Conservation (phyloP, 768 basidiomycete species). For the Mycena kentingensis region DNA sequence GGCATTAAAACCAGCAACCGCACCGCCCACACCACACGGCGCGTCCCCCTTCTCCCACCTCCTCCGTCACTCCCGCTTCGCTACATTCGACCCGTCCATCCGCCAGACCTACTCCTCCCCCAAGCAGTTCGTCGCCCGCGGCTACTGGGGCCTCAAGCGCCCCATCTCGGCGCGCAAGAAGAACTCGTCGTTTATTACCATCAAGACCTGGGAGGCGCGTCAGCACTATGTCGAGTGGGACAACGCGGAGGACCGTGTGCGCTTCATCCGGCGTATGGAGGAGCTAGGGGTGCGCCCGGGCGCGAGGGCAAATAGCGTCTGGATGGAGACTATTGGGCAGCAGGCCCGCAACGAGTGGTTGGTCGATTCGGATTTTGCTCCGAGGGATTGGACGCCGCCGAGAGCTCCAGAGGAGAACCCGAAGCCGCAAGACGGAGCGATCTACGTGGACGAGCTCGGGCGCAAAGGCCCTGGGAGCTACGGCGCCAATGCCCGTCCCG, state of each 20-base stretch:
- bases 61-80: conserved; percentile 80
- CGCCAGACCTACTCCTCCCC: conserved; percentile 76
- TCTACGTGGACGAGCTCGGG: conserved; percentile 25
- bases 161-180: conserved; percentile 69
- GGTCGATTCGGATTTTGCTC: conserved; percentile 50
- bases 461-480: conserved; percentile 31
- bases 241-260: conserved; percentile 62
- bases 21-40: conserved; percentile 29
- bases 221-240: conserved; percentile 81
- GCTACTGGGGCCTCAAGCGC: conserved; percentile 86
- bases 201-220: conserved; percentile 68
- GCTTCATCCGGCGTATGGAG: conserved; percentile 67
- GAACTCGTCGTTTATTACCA: conserved; percentile 60
- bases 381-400: conserved; percentile 12
- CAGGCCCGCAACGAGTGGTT: conserved; percentile 35
- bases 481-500: conserved; percentile 21
- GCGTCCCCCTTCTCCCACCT: conserved; percentile 76
- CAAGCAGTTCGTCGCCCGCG: conserved; percentile 69
- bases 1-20: conserved; percentile 17
- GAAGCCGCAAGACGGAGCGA: conserved; percentile 6
- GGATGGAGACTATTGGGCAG: conserved; percentile 43
- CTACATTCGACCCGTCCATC: conserved; percentile 74
- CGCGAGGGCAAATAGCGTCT: conserved; percentile 30
- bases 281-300: conserved; percentile 53
- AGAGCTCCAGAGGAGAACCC: conserved; percentile 21